phyloP scores from a whole-genome alignment of 352 stramenopile species.

The Paralagenidium karlingii region DNA sequence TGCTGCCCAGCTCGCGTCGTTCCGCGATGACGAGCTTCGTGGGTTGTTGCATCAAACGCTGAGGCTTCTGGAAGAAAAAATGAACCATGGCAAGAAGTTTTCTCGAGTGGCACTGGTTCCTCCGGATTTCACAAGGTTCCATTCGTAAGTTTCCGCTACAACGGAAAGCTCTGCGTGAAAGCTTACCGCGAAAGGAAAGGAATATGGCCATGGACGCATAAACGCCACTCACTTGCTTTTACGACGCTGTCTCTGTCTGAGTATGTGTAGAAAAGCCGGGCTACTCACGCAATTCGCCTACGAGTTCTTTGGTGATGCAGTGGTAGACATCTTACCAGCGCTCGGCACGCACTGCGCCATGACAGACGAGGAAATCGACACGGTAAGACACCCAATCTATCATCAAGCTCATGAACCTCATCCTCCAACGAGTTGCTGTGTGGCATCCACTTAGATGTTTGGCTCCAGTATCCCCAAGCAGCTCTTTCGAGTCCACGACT shows the following conservation, averaged over 20 bases:
- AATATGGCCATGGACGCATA: background rate
- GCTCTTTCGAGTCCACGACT: slow-evolving; percentile 92
- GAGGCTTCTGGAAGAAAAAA: slow-evolving; percentile 40
- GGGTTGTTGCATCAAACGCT: slow-evolving; percentile 49
- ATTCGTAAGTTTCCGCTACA: slow-evolving; percentile 57
- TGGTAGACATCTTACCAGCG: slow-evolving; percentile 88
- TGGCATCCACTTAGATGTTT: slow-evolving; percentile 88
- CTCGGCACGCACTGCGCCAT: slow-evolving; percentile 95
- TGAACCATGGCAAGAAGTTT: slow-evolving; percentile 29
- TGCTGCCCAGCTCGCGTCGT: no score
- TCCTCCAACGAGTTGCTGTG: no score
- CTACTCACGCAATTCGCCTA: slow-evolving; percentile 89
- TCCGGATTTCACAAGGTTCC: slow-evolving; percentile 94
- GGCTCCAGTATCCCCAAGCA: slow-evolving; percentile 75
- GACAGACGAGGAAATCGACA: slow-evolving; percentile 86
- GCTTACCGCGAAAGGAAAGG: background rate
- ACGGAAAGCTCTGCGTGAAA: background rate
- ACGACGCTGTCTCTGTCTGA: background rate
- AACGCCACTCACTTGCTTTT: background rate
- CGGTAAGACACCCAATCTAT: no score
- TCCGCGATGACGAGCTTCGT: no score
- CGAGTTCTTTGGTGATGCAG: slow-evolving; percentile 78
- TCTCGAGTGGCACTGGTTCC: slow-evolving; percentile 84
- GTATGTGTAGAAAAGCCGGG: slow-evolving; percentile 64
- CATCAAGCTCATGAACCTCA: no score